Evolutionary conservation across 805 yeast species (phyloP).

Genomic region (Ogataea kodamae): DNA sequence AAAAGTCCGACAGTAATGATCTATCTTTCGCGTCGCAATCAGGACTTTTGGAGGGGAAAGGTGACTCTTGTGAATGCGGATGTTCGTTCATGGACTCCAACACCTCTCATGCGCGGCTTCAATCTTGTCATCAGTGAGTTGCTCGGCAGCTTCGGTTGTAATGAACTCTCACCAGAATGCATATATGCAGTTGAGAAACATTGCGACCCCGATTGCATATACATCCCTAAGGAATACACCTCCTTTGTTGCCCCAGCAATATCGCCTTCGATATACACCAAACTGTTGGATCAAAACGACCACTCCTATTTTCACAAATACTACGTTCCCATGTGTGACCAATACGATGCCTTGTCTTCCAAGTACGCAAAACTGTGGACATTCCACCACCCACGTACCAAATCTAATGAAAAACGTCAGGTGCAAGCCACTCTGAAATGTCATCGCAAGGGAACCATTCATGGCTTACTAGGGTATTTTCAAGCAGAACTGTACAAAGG

Average conservation of each 20-base stretch:
- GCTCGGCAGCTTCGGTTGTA: conserved; percentile 89
- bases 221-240: conserved; percentile 59
- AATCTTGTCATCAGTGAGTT: conserved; percentile 76
- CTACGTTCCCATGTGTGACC: conserved; percentile 31
- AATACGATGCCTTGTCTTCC: conserved; percentile 41
- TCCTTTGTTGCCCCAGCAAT: conserved; percentile 66
- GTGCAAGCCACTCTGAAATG: conserved; percentile 37
- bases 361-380: conserved; percentile 56
- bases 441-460: conserved; percentile 51
- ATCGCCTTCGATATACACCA: conserved; percentile 48
- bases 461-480: conserved; percentile 76
- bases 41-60: conserved; percentile 46
- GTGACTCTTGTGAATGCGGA: conserved; percentile 57
- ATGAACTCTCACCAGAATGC: conserved; percentile 86
- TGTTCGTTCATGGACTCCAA: conserved; percentile 47
- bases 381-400: conserved; percentile 43
- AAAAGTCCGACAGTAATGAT: conserved; percentile 62
- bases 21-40: conserved; percentile 47
- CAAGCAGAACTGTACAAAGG: conserved; percentile 65
- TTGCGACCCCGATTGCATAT: conserved; percentile 48
- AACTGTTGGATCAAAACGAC: conserved; percentile 21
- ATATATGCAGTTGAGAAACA: conserved; percentile 41
- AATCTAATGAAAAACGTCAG: conserved; percentile 24
- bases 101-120: conserved; percentile 31
- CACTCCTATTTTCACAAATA: conserved; percentile 21